phyloP scores from a whole-genome alignment of 2,329 filamentous ascomycete genomes.

The Orbilia oligospora region DNA sequence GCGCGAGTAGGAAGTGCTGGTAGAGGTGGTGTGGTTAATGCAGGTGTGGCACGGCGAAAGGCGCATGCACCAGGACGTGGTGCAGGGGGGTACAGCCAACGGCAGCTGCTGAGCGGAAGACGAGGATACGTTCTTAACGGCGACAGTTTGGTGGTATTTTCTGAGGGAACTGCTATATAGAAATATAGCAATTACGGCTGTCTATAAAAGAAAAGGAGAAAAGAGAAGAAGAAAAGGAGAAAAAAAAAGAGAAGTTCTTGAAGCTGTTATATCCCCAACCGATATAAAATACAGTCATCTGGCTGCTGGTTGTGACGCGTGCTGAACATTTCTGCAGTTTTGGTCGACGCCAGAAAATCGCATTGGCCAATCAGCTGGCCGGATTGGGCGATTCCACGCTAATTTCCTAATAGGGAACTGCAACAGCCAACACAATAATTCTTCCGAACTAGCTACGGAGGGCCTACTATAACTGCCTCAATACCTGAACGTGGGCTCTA shows the following conservation, averaged over 20 bases:
- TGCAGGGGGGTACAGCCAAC: constrained; percentile 39
- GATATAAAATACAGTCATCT: background rate
- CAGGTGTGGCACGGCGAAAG: constrained; percentile 37
- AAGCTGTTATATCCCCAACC: background rate
- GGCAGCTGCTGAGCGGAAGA: constrained; percentile 35
- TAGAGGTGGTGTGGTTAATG: constrained; percentile 3
- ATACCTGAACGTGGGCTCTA: constrained; percentile 6
- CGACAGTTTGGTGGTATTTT: constrained; percentile 56
- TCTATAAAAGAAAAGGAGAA: constrained; percentile 18
- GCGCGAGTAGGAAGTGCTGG: constrained; percentile 15
- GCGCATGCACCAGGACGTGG: constrained; percentile 25
- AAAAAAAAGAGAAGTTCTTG: constrained; percentile 6
- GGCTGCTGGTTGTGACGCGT: constrained; percentile 33
- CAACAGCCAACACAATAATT: constrained; percentile 14
- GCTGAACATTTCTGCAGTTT: constrained; percentile 44
- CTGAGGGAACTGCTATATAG: constrained; percentile 33
- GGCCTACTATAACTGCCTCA: background rate
- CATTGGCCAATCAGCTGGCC: constrained; percentile 40
- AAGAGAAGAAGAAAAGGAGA: constrained; percentile 18
- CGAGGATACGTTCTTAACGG: constrained; percentile 30
- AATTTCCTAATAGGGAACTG: background rate
- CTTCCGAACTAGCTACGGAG: too few relatives aligned
- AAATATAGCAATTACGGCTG: constrained; percentile 24
- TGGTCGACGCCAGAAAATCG: constrained; percentile 35
- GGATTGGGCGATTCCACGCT: background rate